Base-by-base conservation (phyloP, 2,329 filamentous ascomycete genomes). In the Colletotrichum australisinense region DNA sequence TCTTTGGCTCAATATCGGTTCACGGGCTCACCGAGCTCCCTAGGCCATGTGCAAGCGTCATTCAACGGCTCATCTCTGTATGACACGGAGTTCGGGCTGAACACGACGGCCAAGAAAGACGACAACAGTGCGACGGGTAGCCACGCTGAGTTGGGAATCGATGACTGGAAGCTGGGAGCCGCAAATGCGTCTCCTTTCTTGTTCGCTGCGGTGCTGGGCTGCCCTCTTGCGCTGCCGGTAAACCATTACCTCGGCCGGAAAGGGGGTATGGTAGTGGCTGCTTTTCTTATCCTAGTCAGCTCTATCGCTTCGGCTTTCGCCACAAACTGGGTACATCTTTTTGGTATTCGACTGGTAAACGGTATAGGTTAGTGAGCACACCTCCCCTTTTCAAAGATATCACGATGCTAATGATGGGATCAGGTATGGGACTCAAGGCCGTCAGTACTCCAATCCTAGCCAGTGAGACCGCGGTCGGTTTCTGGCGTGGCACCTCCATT, bases 401-500 rank as follows among this genome's bases (percentile, higher is more conserved):
- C 14, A 5, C 11, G 9, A 2, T 32, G 19, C 22, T 62, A 2
- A 69, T 32, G 24, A 24, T 12, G 1, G 3, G n/a, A 2, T 2
- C 58, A 81, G 85, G 84, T 1, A 87, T 87, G 86, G 86, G 86
- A 0, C 81, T 87, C 30, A 87, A 87, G 73, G 86, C 86, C 0
- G 85, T 87, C 46, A 87, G 84, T 49, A 85, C 85, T 0, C 84
- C 86, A 0, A 86, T 87, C 19, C 79, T 87, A 2, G 85, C 85
- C 2, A 84, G 84, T 8, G 86, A 87, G 76, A 86, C 84, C 0
- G 84, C 85, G 0, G 81, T 86, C 16, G 84, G 84, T 0, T 86
- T 84, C 73, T 87, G 86, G 86, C 80, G 86, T 76, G 86, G 86
- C 1, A 85, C 84, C 14, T 84, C 84, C 1, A 85, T 87, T 19